These are phyloP conservation scores for Mallotus nudiflorus DNA, from an alignment of 345 rosid species.

Conservation along the genomic window DNA sequence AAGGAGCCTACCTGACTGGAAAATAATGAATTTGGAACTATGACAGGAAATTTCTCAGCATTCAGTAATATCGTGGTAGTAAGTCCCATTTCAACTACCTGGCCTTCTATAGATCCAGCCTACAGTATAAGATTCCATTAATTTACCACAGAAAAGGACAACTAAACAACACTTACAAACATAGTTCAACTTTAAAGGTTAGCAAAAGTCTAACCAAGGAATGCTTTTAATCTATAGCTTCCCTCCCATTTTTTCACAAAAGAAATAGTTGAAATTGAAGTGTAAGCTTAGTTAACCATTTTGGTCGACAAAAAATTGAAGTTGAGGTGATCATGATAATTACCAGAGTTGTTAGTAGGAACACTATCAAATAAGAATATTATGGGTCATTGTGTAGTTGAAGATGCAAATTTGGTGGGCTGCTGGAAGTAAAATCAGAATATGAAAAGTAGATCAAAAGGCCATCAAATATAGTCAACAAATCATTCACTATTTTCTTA, in stretches of 20 bases:
- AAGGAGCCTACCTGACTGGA: slow-evolving; percentile 76
- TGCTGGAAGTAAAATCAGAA: neutral
- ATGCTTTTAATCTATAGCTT: neutral
- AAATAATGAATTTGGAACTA: slow-evolving; percentile 91
- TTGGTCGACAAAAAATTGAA: neutral
- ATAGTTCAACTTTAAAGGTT: neutral
- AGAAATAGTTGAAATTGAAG: neutral
- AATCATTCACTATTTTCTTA: neutral
- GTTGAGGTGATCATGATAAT: neutral
- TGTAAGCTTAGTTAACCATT: neutral
- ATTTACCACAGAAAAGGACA: neutral
- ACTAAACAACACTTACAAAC: neutral
- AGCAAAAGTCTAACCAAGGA: neutral
- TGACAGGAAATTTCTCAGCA: slow-evolving; percentile 77
- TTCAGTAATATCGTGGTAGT: slow-evolving; percentile 72
- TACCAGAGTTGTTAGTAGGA: neutral
- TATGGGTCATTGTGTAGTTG: neutral
- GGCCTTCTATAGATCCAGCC: slow-evolving; percentile 95
- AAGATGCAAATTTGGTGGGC: neutral
- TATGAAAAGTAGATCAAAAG: neutral
- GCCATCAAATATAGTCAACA: neutral
- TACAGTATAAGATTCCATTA: slow-evolving; percentile 26
- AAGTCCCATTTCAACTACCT: slow-evolving; percentile 91
- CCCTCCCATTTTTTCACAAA: neutral
- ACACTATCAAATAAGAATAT: neutral